Evolutionary conservation across 371 early-diverging fungal genomes (phyloP), one percentile per base, ranked within the genome.

Genomic region (Apophysomyces trapeziformis): DNA sequence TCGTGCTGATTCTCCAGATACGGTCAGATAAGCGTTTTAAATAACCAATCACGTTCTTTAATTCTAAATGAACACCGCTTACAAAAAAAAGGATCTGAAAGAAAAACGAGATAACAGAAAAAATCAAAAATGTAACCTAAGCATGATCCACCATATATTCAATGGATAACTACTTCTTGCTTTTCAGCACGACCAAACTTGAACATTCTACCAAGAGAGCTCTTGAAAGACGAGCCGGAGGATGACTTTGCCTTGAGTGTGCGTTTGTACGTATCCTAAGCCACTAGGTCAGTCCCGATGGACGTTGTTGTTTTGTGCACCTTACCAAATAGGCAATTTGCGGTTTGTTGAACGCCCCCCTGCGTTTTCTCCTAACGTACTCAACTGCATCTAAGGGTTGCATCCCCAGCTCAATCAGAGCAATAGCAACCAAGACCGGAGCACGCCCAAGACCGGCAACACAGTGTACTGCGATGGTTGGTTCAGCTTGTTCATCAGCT

Each of bases 371-470:
- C 32, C 94, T 87, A 47, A 94, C 87, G 63, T 79, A 89, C 65
- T 88, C 88, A 50, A 94, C 83, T 21, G 90, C 87, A 69, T 93
- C 92, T 63, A 94, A 69, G 4, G 91, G 88, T 32, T 84, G 81
- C 92, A 92, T 90, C 21, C 93, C 92, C 37, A 83, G 71, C 68
- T 94, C 94, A 57, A 94, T 90, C 61, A 93, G 73, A 18, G 93
- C 94, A 63, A 93, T 87, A 38, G 92, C 87, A n/a, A 87, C 86
- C 37, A 89, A 71, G 6, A 85, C 91, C 35, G 90, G 90, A 1
- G 90, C 90, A n/a, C 89, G 71, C 7, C 93, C 93, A 12, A 93
- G 79, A 9, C 94, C 94, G 11, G 94, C 93, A 5, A 93, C 93
- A 68, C 94, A 93, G 70, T 93, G 94, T 8, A 93, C 90, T 0